Conservation (phyloP, 257 asterid species). For the Solanum clarkiae region DNA sequence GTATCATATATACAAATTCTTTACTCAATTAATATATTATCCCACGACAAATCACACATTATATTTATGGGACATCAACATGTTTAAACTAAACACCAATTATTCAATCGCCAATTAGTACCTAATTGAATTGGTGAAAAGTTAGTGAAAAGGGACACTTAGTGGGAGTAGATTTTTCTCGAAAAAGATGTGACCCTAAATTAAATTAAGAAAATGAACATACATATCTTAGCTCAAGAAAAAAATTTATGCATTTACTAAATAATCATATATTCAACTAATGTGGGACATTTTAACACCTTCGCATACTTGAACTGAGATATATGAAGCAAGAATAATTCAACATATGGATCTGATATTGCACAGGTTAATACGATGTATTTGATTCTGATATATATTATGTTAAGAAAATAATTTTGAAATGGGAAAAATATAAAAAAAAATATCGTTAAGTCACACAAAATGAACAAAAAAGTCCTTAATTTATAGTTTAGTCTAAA, state of each 20-base stretch:
- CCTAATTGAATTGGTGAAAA: neutral
- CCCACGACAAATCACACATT: neutral
- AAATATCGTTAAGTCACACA: no score
- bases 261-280: neutral
- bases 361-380: neutral
- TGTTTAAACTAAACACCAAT: neutral
- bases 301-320: neutral
- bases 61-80: neutral
- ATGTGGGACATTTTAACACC: neutral
- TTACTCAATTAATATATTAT: neutral
- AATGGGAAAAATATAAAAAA: no score
- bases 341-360: neutral
- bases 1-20: neutral
- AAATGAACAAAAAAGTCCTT: no score
- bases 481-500: no score
- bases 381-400: neutral
- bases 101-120: neutral
- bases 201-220: neutral
- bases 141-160: neutral
- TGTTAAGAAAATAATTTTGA: neutral
- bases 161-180: neutral
- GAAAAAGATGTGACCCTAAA: neutral
- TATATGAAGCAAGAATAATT: neutral
- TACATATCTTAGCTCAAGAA: neutral
- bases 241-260: no score